Base-by-base conservation (phyloP, 495 filamentous ascomycete genomes). In the Penicillium chermesinum region DNA sequence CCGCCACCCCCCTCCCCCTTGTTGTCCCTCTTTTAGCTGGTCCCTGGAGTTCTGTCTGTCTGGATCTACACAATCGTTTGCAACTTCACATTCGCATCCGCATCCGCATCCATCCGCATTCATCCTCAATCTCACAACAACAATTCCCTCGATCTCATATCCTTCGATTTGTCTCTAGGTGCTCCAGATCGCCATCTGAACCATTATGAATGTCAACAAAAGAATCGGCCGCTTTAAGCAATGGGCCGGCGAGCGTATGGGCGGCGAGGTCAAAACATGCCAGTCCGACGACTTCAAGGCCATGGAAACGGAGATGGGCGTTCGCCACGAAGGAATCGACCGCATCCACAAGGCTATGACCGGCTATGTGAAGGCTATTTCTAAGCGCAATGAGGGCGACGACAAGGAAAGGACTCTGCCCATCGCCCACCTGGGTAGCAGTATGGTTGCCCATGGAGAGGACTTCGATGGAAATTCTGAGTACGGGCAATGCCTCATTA, bases 191-290 rank as follows among this genome's bases (percentile, higher is more conserved):
- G 25, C 15, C 27, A 20, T 7, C 9, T 10, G 19, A 6, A 53
- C 38, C 66, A 77, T 30, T 46, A 95, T 96, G 90, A 88, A 91
- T 69, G 84, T 95, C 74, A 91, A 90, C 71, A 91, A 94, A 78
- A 95, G 95, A 66, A 80, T 97, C 62, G 93, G 89, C 69, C 86
- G 94, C 50, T 84, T 96, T 73, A 95, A 93, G 77, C 93, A 98
- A 85, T 98, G 91, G 91, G 89, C 89, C 9, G 88, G 89, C 46
- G 93, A 98, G 74, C 84, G 89, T 70, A 96, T 98, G 89, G 93
- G 93, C 56, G 82, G 83, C 40, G 93, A 97, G 69, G 80, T 81
- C 61, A 95, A 91, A 71, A 96, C 91, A 10, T 84, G 73, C 61
- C 81, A 88, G 42, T 86, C 89, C 0, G 90, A 98, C 42, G 87